Percentiles rank a stretch among this genome's conserved stretches.
phyloP scores from a whole-genome alignment of 2,329 filamentous ascomycete genomes.

The Endothia cerciana region DNA sequence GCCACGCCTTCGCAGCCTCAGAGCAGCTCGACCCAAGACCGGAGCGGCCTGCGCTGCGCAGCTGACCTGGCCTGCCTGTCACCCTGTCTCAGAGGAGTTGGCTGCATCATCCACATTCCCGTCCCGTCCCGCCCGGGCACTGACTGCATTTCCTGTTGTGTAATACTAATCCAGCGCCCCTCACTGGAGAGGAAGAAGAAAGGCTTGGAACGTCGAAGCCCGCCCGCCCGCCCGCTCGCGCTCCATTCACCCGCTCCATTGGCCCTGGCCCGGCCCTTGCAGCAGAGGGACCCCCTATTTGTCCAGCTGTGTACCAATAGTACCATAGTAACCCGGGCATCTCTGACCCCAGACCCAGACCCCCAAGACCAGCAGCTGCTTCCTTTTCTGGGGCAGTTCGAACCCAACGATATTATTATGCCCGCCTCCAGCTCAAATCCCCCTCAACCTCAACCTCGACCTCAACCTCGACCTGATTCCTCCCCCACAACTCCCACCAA shows the following conservation, averaged over 20 bases:
- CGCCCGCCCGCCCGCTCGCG: no score
- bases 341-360: conserved; percentile 20
- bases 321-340: conserved; percentile 23
- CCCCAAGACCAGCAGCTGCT: conserved; percentile 4
- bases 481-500: conserved; percentile 52
- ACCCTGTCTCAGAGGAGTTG: background rate
- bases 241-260: no score
- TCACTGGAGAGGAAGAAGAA: background rate
- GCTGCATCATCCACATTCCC: background rate
- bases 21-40: background rate
- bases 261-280: conserved; percentile 1
- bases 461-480: conserved; percentile 44
- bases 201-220: background rate
- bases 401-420: conserved; percentile 10
- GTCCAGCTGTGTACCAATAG: no score
- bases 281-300: background rate
- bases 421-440: conserved; percentile 7
- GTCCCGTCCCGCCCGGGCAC: background rate
- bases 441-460: conserved; percentile 26
- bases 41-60: background rate
- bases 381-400: conserved; percentile 13
- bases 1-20: background rate
- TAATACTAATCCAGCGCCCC: conserved; percentile 18
- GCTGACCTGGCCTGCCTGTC: background rate
- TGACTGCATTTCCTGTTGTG: conserved; percentile 2